Evolutionary conservation across 164 flowering plant species (phyloP), one percentile per base, ranked within the genome.

Genomic region (Nymphaea thermarum): DNA sequence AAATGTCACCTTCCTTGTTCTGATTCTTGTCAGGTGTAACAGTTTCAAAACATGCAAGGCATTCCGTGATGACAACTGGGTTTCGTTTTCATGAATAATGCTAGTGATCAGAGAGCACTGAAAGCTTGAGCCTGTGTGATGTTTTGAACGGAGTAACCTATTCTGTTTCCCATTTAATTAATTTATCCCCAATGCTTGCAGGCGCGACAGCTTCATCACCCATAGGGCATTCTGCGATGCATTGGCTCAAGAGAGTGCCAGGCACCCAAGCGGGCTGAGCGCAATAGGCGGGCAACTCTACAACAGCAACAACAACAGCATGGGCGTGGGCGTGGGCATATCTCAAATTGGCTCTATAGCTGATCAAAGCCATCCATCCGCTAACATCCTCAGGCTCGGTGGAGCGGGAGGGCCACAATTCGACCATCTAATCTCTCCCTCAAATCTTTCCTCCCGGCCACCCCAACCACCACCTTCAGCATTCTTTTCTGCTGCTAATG

Each of bases 211-310:
- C 74, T 89, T 89, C 82, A 84, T 91, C 73, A 91, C 97, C 3
- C 97, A 91, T 66, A 77, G 96, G 63, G 97, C 97, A 42, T 91
- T 91, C 73, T 91, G 97, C 70, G 97, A 89, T 68, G 96, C 97
- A 43, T 77, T 91, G 68, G 92, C 93, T 63, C 93, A 91, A 71
- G 97, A 91, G 71, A 87, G 84, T 66, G 92, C 87, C 14, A 80
- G 91, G 70, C 82, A 84, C 55, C 87, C 91, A 2, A 64, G 82
- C 3, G 79, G 75, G 68, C 68, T 89, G 17, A 82, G 43, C 80
- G 65, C 84, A 68, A 79, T 87, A 44, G 87, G 87, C 0, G 81
- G 80, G 69, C 89, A 87, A 67, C 55, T 87, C 5, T 85, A 75
- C 69, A 62, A 17, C 16, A 16, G 36, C 36, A 25, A 25, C 36